A percentile compares a stretch with the other conserved stretches of the same genome.
Conservation (phyloP, 441 rosid genomes). For the Pelargonium citronellum region DNA sequence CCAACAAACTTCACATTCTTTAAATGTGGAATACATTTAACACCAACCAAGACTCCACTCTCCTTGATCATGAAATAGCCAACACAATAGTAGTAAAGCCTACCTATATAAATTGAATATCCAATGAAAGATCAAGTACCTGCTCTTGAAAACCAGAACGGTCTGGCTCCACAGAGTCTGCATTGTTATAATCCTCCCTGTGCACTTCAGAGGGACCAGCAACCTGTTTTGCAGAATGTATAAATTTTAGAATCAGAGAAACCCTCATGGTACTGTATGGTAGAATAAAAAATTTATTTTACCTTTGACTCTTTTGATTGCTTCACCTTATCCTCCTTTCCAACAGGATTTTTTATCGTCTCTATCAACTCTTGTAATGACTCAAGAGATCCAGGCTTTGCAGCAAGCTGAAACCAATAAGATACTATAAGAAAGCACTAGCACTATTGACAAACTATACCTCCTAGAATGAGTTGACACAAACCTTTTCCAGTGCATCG, state of each 20-base stretch:
- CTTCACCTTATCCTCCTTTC: conserved; percentile 64
- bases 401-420: conserved; percentile 51
- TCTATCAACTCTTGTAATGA: conserved; percentile 79
- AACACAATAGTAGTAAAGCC: too few species aligned
- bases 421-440: conserved; percentile 9
- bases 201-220: conserved; percentile 30
- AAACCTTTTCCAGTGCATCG: conserved; percentile 88
- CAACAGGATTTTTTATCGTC: conserved; percentile 60
- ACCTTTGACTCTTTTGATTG: conserved; percentile 75
- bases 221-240: conserved; percentile 39
- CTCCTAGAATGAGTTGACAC: conserved; percentile 15
- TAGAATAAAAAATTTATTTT: conserved; percentile 10
- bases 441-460: neutral
- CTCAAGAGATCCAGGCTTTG: conserved; percentile 77
- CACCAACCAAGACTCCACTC: too few species aligned
- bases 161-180: conserved; percentile 64
- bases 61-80: too few species aligned
- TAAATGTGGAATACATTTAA: too few species aligned
- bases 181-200: conserved; percentile 51
- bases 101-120: neutral
- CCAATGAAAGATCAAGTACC: conserved; percentile 36
- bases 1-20: too few species aligned
- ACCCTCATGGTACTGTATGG: conserved; percentile 4
- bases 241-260: conserved; percentile 21
- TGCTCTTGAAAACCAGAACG: conserved; percentile 69